phyloP scores from a whole-genome alignment of 257 asterid species.

The Fraxinus quadrangulata region DNA sequence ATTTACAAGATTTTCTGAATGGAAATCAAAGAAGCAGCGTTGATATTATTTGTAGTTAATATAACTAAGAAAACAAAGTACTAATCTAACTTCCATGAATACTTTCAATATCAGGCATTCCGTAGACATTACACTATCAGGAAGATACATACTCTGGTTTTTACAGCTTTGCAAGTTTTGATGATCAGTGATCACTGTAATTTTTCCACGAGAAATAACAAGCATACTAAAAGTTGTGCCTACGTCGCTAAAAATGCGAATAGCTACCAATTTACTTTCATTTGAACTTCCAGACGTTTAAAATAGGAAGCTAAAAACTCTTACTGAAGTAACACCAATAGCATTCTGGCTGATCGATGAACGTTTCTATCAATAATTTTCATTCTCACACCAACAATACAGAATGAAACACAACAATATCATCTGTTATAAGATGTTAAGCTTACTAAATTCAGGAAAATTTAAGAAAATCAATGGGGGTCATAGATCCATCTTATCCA shows the following conservation, averaged over 20 bases:
- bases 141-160: not conserved
- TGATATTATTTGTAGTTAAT: no score
- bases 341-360: not conserved
- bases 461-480: conserved; percentile 7
- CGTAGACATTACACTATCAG: not conserved
- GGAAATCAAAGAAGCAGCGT: not conserved
- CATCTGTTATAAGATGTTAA: no score
- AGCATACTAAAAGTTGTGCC: not conserved
- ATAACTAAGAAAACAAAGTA: not conserved
- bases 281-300: conserved; percentile 2
- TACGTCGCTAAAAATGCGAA: not conserved
- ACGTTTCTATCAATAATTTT: not conserved
- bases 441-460: not conserved
- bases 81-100: not conserved
- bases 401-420: no score
- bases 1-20: not conserved
- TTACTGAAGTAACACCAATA: not conserved
- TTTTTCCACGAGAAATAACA: not conserved
- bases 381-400: conserved; percentile 21
- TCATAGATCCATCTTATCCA: conserved; percentile 28
- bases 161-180: not conserved
- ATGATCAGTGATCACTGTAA: not conserved
- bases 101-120: not conserved
- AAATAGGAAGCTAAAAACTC: not conserved
- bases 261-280: not conserved